A percentile compares a stretch with the other conserved stretches of the same genome.
Conservation (phyloP, 148 eudicot genomes). For the Amaranthus hypochondriacus region DNA sequence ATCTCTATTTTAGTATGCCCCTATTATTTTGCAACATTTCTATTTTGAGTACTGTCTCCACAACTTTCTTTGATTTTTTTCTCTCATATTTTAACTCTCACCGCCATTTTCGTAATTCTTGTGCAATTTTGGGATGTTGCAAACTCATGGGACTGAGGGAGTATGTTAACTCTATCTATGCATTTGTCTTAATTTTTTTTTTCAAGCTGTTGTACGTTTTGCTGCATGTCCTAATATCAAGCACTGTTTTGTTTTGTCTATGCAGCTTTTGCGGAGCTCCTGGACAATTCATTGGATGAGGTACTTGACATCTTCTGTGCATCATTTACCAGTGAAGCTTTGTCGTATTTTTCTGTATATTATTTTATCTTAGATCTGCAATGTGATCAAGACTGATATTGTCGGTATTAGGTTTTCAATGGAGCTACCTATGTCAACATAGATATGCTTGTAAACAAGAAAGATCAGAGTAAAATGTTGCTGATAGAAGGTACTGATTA, state of each 20-base stretch:
- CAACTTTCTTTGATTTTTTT: too few species aligned
- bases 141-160: too few species aligned
- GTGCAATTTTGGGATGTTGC: too few species aligned
- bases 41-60: too few species aligned
- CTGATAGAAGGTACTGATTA: constrained; percentile 62
- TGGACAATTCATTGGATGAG: constrained; percentile 94
- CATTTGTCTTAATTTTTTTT: not conserved
- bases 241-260: not conserved
- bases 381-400: not conserved
- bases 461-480: constrained; percentile 70
- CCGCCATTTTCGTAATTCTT: too few species aligned
- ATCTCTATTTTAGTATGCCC: too few species aligned
- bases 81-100: too few species aligned
- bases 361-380: constrained; percentile 3
- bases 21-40: too few species aligned
- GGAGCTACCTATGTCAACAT: constrained; percentile 80
- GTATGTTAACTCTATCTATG: not conserved
- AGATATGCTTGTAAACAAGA: constrained; percentile 68
- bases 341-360: not conserved
- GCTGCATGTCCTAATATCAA: too few species aligned
- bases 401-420: constrained; percentile 47
- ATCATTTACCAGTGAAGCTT: constrained; percentile 9
- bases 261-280: constrained; percentile 91
- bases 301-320: constrained; percentile 29
- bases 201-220: not conserved